Conservation (phyloP, 192 early-diverging fungal species). For the Mortierella claussenii region DNA sequence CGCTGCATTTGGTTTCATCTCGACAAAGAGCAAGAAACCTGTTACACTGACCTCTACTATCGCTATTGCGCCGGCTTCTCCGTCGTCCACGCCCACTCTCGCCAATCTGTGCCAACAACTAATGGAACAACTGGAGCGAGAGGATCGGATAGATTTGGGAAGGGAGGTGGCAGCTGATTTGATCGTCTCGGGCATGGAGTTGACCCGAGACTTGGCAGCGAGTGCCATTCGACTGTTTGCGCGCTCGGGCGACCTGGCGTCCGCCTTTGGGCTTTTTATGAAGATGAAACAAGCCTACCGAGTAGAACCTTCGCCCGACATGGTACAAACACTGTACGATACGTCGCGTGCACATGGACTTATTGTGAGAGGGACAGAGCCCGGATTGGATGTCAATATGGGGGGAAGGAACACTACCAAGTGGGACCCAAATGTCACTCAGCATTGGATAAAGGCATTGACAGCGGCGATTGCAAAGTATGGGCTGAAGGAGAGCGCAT, state of each 20-base stretch:
- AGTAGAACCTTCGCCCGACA: slow-evolving; percentile 18
- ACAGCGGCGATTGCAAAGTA: neutral
- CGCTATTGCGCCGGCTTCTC: slow-evolving; percentile 12
- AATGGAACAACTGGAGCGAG: slow-evolving; percentile 10
- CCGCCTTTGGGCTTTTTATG: slow-evolving; percentile 33
- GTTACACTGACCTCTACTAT: neutral
- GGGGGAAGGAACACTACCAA: neutral
- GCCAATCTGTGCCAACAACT: slow-evolving; percentile 1
- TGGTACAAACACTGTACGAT: slow-evolving; percentile 18
- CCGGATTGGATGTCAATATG: neutral
- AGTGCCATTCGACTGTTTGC: slow-evolving; percentile 18
- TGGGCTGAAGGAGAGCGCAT: no score
- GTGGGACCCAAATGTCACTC: neutral
- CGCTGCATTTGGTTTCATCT: neutral
- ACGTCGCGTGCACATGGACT: slow-evolving; percentile 10
- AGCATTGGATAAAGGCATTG: neutral
- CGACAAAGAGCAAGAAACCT: neutral
- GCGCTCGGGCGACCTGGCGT: slow-evolving; percentile 18
- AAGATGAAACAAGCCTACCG: slow-evolving; percentile 27
- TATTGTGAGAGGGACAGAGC: neutral
- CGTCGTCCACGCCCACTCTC: slow-evolving; percentile 5
- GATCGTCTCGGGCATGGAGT: slow-evolving; percentile 20
- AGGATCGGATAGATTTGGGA: slow-evolving; percentile 1
- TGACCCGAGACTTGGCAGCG: slow-evolving; percentile 16
- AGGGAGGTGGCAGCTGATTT: slow-evolving; percentile 25